phyloP scores from a whole-genome alignment of 257 asterid species.

The Orobanche coerulescens region DNA sequence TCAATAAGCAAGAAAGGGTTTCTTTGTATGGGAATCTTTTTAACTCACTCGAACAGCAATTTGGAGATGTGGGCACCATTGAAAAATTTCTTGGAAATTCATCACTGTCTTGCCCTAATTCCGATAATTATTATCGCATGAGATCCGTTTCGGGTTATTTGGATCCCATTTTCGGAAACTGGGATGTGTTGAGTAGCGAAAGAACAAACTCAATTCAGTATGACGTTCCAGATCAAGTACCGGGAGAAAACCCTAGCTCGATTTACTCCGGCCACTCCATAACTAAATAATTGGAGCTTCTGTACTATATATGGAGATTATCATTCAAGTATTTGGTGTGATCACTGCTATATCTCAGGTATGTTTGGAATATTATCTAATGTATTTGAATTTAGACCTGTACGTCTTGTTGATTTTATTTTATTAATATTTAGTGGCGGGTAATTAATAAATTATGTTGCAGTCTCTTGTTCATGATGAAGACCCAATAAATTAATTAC shows the following conservation, averaged over 20 bases:
- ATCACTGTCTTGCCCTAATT: conserved; percentile 19
- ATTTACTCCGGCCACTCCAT: conserved; percentile 19
- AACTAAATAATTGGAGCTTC: not conserved
- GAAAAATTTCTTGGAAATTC: conserved; percentile 36
- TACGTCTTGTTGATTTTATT: too few species aligned
- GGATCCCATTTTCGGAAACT: conserved; percentile 33
- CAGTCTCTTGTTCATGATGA: too few species aligned
- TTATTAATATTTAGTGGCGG: too few species aligned
- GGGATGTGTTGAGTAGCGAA: conserved; percentile 32
- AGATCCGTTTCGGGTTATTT: not conserved
- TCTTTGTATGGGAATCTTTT: conserved; percentile 1
- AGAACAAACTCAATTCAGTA: conserved; percentile 20
- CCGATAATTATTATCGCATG: conserved; percentile 11
- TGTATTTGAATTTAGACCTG: too few species aligned
- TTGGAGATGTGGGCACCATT: conserved; percentile 38
- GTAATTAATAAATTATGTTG: too few species aligned
- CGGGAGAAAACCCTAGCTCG: conserved; percentile 29
- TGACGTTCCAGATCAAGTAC: conserved; percentile 17
- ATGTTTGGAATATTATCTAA: too few species aligned
- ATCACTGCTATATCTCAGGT: too few species aligned
- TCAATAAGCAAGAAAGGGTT: conserved; percentile 20
- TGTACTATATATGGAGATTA: not conserved
- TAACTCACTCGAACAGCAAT: conserved; percentile 20
- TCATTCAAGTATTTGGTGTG: too few species aligned
- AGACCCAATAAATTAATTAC: too few species aligned